Evolutionary conservation across 2,329 filamentous ascomycete genomes (phyloP).

Genomic region (Pestalotiopsis sp.): DNA sequence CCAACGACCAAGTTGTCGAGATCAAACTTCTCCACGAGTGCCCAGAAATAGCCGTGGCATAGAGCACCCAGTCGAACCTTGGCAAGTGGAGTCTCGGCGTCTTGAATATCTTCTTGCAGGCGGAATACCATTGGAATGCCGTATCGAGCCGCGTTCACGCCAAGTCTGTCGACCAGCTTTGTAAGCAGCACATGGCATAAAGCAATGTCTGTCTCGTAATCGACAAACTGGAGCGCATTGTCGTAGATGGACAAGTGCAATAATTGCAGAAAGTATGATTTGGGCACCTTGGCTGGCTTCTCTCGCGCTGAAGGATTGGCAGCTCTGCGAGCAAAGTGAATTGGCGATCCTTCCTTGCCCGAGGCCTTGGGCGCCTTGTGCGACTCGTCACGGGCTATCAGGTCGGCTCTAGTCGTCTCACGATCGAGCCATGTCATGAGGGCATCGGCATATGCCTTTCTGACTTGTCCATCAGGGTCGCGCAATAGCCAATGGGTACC

Average conservation of each 20-base stretch:
- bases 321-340: slow-evolving; percentile 60
- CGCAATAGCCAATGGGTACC: slow-evolving; percentile 92
- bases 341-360: slow-evolving; percentile 40
- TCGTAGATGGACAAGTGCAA: slow-evolving; percentile 91
- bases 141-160: slow-evolving; percentile 78
- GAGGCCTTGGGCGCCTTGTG: slow-evolving; percentile 47
- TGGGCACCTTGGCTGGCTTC: slow-evolving; percentile 52
- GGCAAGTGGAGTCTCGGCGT: slow-evolving; percentile 64
- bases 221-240: slow-evolving; percentile 73
- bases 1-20: slow-evolving; percentile 73
- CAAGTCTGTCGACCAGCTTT: slow-evolving; percentile 74
- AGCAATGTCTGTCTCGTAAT: slow-evolving; percentile 74
- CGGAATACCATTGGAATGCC: slow-evolving; percentile 88
- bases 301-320: slow-evolving; percentile 68
- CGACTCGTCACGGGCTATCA: slow-evolving; percentile 61
- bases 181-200: slow-evolving; percentile 77
- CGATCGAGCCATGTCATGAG: slow-evolving; percentile 81
- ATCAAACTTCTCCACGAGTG: slow-evolving; percentile 74
- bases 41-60: slow-evolving; percentile 88
- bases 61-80: slow-evolving; percentile 83
- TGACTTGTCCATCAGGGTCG: slow-evolving; percentile 76
- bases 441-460: slow-evolving; percentile 84
- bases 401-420: slow-evolving; percentile 72
- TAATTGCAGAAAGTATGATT: slow-evolving; percentile 77
- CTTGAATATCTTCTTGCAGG: slow-evolving; percentile 81